A percentile compares a stretch with the other conserved stretches of the same genome.
These are phyloP conservation scores for Guyanaporus albipodus DNA, from an alignment of 768 basidiomycete species.

Conservation along the genomic window DNA sequence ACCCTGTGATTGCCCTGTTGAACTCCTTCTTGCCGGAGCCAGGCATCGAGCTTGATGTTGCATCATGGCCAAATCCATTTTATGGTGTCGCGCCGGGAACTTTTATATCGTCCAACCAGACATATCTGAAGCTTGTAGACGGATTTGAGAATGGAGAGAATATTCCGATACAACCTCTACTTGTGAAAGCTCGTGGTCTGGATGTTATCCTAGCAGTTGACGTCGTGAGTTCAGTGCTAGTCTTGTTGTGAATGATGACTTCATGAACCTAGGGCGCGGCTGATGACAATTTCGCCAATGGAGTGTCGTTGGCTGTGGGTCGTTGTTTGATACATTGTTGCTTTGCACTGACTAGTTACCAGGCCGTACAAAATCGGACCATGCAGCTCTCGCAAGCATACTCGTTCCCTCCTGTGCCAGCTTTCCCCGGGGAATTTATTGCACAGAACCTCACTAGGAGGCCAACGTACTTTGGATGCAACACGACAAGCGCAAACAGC, in stretches of 20 bases:
- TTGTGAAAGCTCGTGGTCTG: constrained; percentile 41
- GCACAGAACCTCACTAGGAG: constrained; percentile 33
- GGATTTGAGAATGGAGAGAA: constrained; percentile 41
- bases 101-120: constrained; percentile 34
- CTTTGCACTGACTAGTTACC: background rate
- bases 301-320: constrained; percentile 26
- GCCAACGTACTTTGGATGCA: constrained; percentile 48
- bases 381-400: constrained; percentile 32
- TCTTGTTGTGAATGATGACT: background rate
- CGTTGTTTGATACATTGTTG: background rate
- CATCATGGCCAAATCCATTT: constrained; percentile 38
- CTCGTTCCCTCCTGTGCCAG: constrained; percentile 33
- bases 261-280: constrained; percentile 12
- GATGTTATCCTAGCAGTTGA: constrained; percentile 53
- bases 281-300: constrained; percentile 18
- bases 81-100: constrained; percentile 31
- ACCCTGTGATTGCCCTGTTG: constrained; percentile 14
- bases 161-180: constrained; percentile 47
- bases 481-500: constrained; percentile 19
- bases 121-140: constrained; percentile 34
- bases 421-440: constrained; percentile 24
- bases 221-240: constrained; percentile 22
- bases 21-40: constrained; percentile 21
- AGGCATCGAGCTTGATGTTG: constrained; percentile 27
- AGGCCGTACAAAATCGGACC: constrained; percentile 37